phyloP scores from a whole-genome alignment of 305 asterid species.

The Salvia sclarea region DNA sequence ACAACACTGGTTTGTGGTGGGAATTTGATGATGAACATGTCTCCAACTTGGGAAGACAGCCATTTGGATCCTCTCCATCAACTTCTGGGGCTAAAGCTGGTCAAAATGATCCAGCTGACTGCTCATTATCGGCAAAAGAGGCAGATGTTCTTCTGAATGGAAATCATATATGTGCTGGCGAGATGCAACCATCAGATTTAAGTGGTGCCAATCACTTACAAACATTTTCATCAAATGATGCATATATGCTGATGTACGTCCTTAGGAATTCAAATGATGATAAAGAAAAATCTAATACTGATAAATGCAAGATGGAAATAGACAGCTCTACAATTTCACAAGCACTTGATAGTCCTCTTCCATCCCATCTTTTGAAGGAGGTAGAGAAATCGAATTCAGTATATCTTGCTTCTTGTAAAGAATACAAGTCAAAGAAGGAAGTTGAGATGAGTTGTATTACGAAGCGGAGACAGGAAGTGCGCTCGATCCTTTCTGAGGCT shows the following conservation, averaged over 20 bases:
- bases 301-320: conserved; percentile 42
- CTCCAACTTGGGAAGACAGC: conserved; percentile 78
- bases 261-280: conserved; percentile 51
- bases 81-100: conserved; percentile 50
- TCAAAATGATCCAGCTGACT: conserved; percentile 46
- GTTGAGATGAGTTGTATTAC: conserved; percentile 51
- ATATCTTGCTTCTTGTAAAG: conserved; percentile 62
- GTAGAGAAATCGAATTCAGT: conserved; percentile 55
- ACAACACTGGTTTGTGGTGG: conserved; percentile 92
- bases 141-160: conserved; percentile 45
- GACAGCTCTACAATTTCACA: conserved; percentile 38
- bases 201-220: conserved; percentile 48
- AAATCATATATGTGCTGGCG: conserved; percentile 39
- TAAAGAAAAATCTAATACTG: conserved; percentile 34
- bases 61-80: conserved; percentile 65
- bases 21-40: conserved; percentile 96
- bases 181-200: conserved; percentile 44
- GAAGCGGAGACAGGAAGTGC: conserved; percentile 83
- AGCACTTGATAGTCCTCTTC: conserved; percentile 51
- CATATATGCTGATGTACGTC: conserved; percentile 93
- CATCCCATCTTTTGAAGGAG: conserved; percentile 70
- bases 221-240: conserved; percentile 85
- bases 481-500: conserved; percentile 80
- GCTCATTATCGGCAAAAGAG: conserved; percentile 45
- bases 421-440: conserved; percentile 72